These are phyloP conservation scores for Thelonectria blattea DNA, from an alignment of 2,329 filamentous ascomycete species.

Conservation along the genomic window DNA sequence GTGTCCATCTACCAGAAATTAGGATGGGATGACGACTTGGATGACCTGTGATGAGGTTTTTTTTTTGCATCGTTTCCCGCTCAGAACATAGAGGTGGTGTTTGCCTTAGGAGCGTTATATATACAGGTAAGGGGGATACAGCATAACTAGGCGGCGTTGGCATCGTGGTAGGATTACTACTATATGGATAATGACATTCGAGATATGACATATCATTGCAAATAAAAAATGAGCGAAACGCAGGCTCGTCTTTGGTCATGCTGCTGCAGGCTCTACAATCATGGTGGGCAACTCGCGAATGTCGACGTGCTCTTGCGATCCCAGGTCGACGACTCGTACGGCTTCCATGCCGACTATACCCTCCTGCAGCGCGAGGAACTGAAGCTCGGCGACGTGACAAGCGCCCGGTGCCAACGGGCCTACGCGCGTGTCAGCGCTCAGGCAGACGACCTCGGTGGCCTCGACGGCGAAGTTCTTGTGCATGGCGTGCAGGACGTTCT, in stretches of 20 bases:
- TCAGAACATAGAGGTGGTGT: slow-evolving; percentile 32
- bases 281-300: slow-evolving; percentile 76
- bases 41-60: slow-evolving; percentile 50
- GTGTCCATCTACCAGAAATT: slow-evolving; percentile 60
- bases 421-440: slow-evolving; percentile 76
- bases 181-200: slow-evolving; percentile 34
- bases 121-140: slow-evolving; percentile 26
- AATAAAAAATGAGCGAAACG: slow-evolving; percentile 19
- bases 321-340: slow-evolving; percentile 74
- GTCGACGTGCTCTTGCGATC: slow-evolving; percentile 77
- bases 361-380: slow-evolving; percentile 70
- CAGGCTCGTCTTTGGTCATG: slow-evolving; percentile 24
- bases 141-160: slow-evolving; percentile 34
- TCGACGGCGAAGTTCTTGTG: slow-evolving; percentile 70
- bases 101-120: slow-evolving; percentile 29
- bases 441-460: slow-evolving; percentile 71
- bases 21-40: slow-evolving; percentile 65
- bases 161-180: slow-evolving; percentile 26
- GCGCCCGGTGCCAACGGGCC: slow-evolving; percentile 74
- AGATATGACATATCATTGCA: slow-evolving; percentile 31
- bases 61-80: slow-evolving; percentile 11
- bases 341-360: slow-evolving; percentile 76
- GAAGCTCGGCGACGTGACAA: slow-evolving; percentile 75
- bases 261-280: slow-evolving; percentile 53
- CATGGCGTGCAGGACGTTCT: slow-evolving; percentile 73